Evolutionary conservation across 1,139 yeast species (phyloP), one percentile per base, ranked within the genome.

Genomic region (Debaryomyces singareniensis): DNA sequence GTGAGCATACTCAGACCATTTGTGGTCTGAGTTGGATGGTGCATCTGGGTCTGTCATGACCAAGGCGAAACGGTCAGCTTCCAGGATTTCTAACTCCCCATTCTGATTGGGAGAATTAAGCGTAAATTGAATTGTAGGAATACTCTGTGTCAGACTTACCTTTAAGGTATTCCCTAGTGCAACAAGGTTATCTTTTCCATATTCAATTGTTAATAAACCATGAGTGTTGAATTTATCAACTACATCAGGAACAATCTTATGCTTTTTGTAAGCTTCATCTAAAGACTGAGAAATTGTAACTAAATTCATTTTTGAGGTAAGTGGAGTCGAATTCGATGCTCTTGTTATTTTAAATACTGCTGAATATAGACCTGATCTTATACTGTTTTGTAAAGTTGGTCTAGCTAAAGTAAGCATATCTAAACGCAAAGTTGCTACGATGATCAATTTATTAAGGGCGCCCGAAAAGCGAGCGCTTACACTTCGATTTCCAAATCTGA

Each of bases 21-120:
- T 83, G 45, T 81, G 76, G 51, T 87, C 96, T 1, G 70, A 66
- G 40, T 76, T 71, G 3, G 89, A 74, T 12, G 96, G 96, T 5
- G 96, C 96, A 61, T 87, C 96, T 2, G 96, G 96, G 53, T 87
- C 96, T 3, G 96, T 87, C 43, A 87, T 45, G 3, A 83, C 83
- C 41, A 87, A 59, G 3, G 91, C 77, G 56, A 81, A 85, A 30
- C 65, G 59, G 40, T 78, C 85, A n/a, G 58, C 51, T 14, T 58
- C 49, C 13, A 60, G 47, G 28, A 72, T 64, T 28, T 58, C 62
- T 47, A 65, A 57, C 29, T 54, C 64, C 32, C 49, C 58, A 31
- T 57, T 61, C 40, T 51, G 54, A 40, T 55, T 37, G 42, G 67
- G 55, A 15, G 73, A 60, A 39, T 75, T 73, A 37, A 78, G 61